Base-by-base conservation (phyloP, 306 rosid species). In the Mimosa bimucronata region DNA sequence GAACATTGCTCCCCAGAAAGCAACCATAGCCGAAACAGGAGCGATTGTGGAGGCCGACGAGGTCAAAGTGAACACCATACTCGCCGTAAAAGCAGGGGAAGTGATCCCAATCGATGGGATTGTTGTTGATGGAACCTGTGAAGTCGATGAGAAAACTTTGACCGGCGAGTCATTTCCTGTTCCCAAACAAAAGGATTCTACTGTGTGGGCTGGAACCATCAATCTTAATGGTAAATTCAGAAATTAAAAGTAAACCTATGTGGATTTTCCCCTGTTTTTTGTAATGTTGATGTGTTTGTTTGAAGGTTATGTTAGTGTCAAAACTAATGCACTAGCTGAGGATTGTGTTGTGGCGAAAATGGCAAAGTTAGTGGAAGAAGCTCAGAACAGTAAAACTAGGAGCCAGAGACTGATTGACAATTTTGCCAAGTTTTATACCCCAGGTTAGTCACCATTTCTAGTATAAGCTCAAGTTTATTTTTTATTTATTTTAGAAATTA, bases 361-460 rank as follows among this genome's bases (percentile, higher is more conserved):
- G 99, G 89, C 92, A 23, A 93, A 88, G 86, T 96, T 95, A 44
- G 99, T 95, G 5, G 98, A 95, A 89, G 98, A 93, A 80, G 99
- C 99, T 23, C 97, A 93, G 48, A 93, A 90, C 87, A 90, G 94
- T 77, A 95, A 93, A 83, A 78, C 98, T 57, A 82, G 75, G 34
- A 89, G 91, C 67, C 94, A 95, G 77, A 91, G 92, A 81, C 64
- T 95, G 80, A 93, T 95, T 26, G 99, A 95, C 85, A 82, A 90
- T 41, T 95, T 91, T 82, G 88, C 98, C 30, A 88, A 87, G 83
- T 95, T 83, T 88, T 95, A 95, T 74, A 95, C 99, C 53, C 99
- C 99, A 50, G 92, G 99, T 95, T 64, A 69, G 90, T 53, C 29
- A 29, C 58, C 31, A 46, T 74, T 2, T 62, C 26, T 28, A 41